phyloP scores from a whole-genome alignment of 2,329 filamentous ascomycete species.

The Botrytis paeoniae region DNA sequence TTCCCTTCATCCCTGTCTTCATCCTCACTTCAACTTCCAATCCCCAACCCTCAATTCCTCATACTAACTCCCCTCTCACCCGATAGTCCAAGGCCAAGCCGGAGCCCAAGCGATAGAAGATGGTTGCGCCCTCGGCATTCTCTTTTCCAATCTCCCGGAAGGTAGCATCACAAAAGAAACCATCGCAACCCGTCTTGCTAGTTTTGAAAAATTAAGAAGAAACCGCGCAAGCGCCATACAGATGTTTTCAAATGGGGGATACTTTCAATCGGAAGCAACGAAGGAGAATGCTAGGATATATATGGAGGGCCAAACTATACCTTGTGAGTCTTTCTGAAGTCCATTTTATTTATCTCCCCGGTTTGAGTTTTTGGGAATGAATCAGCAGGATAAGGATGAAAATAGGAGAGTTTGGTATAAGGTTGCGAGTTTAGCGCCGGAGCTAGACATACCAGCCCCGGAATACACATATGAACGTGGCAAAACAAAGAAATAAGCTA shows the following conservation, averaged over 20 bases:
- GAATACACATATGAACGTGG: rapidly evolving
- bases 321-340: conserved; percentile 5
- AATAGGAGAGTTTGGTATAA: no score
- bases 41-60: not conserved
- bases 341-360: no score
- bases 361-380: no score
- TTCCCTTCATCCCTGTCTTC: no score
- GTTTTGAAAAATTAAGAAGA: conserved; percentile 5
- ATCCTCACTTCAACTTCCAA: not conserved
- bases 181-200: not conserved
- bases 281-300: not conserved
- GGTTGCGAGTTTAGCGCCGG: no score
- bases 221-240: conserved; percentile 11
- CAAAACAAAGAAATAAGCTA: not conserved
- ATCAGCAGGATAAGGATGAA: no score
- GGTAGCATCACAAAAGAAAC: not conserved
- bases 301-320: not conserved
- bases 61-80: not conserved
- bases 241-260: conserved; percentile 7
- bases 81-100: conserved; percentile 55
- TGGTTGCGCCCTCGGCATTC: conserved; percentile 49
- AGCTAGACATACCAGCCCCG: rapidly evolving
- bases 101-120: conserved; percentile 66
- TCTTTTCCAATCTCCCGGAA: not conserved
- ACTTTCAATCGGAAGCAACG: not conserved